Base-by-base conservation (phyloP, 148 eudicot species). In the Nepenthes gracilis region DNA sequence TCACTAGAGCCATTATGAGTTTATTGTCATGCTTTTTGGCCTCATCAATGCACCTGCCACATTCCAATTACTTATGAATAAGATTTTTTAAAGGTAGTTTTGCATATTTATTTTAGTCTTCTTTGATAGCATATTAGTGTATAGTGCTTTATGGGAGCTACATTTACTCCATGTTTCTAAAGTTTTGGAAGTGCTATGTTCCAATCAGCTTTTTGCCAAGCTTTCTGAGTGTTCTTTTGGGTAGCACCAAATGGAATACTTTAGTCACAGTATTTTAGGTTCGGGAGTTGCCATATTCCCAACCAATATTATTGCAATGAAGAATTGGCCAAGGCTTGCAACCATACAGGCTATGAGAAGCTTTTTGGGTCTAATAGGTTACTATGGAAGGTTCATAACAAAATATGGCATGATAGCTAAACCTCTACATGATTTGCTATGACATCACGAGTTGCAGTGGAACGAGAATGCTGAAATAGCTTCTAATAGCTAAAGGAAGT, bases 361-460 rank as follows among this genome's bases (percentile, higher is more conserved):
- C 2, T 60, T 60, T 9, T 7, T 60, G 63, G 63, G 51, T 14
- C 43, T 60, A 3, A 60, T 35, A 2, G 63, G 63, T 7, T 60
- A 60, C 35, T 60, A 43, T 4, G 6, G 35, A 12, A 45, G 36
- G 6, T 60, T 60, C 12, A n/a, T 58, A 13, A 37, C 6, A 14
- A 12, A 58, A 1, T 58, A 36, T 58, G 61, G 61, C 2, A 13
- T 13, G 2, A 36, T 35, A 1, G 8, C 13, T 13, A 58, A n/a
- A 7, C 23, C 45, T 2, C 47, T 58, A 14, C 35, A n/a, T 10
- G 2, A 58, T 6, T 12, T 58, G 4, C 40, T 58, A 1, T 35
- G 15, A 7, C 1, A 9, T 1, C n/a, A 58, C 1, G 4, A 9
- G 1, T 36, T 58, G 4, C 43, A 36, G 1, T 58, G 47, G 60